Percentiles rank a stretch among this genome's conserved stretches.
These are phyloP conservation scores for Boletus pseudo-olivaceus DNA, from an alignment of 768 basidiomycete genomes.

Conservation along the genomic window DNA sequence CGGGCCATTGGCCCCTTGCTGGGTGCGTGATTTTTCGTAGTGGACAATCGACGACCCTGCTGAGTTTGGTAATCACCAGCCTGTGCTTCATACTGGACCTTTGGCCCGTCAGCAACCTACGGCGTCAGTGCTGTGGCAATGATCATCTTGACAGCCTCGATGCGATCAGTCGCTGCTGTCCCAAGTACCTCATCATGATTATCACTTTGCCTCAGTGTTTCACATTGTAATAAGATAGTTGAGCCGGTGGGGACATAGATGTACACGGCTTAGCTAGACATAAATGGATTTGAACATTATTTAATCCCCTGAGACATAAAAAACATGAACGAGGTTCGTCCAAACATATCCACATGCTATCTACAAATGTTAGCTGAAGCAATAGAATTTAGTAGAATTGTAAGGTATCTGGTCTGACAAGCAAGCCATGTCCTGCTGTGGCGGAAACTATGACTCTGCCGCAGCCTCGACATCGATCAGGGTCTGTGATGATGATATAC, in stretches of 20 bases:
- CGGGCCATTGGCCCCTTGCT: constrained; percentile 88
- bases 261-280: constrained; percentile 1
- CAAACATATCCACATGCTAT: constrained; percentile 19
- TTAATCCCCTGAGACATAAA: constrained; percentile 2
- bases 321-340: constrained; percentile 9
- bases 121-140: constrained; percentile 60
- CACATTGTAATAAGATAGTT: constrained; percentile 1
- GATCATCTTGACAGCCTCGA: constrained; percentile 52
- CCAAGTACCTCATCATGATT: constrained; percentile 9
- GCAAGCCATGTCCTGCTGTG: constrained; percentile 9
- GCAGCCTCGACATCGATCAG: constrained; percentile 29
- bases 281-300: neutral
- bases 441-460: constrained; percentile 18
- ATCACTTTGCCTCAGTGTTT: constrained; percentile 4
- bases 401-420: constrained; percentile 22
- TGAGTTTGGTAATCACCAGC: constrained; percentile 42
- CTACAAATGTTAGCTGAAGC: constrained; percentile 30
- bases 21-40: constrained; percentile 45
- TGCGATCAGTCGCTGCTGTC: constrained; percentile 45
- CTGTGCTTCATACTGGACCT: constrained; percentile 85
- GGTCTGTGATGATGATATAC: constrained; percentile 25
- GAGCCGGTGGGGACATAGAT: neutral
- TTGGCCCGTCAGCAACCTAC: constrained; percentile 80
- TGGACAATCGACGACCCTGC: neutral
- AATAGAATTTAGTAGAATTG: constrained; percentile 26